These are phyloP conservation scores for Lecanoromycetidae sp. DNA, from an alignment of 2,329 filamentous ascomycete genomes.

Conservation along the genomic window DNA sequence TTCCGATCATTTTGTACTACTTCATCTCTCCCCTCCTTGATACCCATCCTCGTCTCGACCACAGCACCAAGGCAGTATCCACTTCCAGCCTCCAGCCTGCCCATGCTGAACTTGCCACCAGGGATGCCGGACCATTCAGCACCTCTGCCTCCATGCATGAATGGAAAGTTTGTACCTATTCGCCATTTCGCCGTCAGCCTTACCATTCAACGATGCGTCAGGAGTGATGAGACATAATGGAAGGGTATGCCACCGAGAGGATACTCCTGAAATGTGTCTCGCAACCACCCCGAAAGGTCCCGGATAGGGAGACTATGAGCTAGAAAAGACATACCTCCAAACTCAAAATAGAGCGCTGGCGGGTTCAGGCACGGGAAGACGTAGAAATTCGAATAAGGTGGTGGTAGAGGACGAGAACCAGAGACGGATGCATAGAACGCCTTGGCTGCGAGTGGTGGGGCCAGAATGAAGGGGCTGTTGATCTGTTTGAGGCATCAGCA, in stretches of 20 bases:
- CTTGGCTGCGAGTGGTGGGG: slow-evolving; percentile 23
- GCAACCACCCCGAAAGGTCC: no score
- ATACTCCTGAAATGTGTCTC: no score
- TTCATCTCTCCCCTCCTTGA: slow-evolving; percentile 16
- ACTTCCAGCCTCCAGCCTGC: slow-evolving; percentile 19
- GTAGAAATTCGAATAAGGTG: slow-evolving; percentile 22
- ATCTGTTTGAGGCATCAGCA: slow-evolving; percentile 14
- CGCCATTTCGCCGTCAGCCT: no score
- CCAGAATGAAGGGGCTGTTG: slow-evolving; percentile 25
- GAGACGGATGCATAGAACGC: slow-evolving; percentile 26
- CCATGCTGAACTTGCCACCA: slow-evolving; percentile 20
- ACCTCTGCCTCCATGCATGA: slow-evolving; percentile 17
- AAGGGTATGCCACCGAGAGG: no score
- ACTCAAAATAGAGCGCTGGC: slow-evolving; percentile 22
- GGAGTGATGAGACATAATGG: no score
- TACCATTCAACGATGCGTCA: no score
- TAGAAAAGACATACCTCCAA: slow-evolving; percentile 21
- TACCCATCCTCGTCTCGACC: slow-evolving; percentile 20
- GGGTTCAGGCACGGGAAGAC: slow-evolving; percentile 25
- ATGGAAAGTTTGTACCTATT: no score
- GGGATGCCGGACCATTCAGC: slow-evolving; percentile 15
- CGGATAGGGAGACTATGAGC: no score
- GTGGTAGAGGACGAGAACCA: slow-evolving; percentile 23
- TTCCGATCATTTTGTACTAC: slow-evolving; percentile 14
- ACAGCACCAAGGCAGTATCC: slow-evolving; percentile 21